Conservation (phyloP, 768 basidiomycete species). For the Pholiota molesta region DNA sequence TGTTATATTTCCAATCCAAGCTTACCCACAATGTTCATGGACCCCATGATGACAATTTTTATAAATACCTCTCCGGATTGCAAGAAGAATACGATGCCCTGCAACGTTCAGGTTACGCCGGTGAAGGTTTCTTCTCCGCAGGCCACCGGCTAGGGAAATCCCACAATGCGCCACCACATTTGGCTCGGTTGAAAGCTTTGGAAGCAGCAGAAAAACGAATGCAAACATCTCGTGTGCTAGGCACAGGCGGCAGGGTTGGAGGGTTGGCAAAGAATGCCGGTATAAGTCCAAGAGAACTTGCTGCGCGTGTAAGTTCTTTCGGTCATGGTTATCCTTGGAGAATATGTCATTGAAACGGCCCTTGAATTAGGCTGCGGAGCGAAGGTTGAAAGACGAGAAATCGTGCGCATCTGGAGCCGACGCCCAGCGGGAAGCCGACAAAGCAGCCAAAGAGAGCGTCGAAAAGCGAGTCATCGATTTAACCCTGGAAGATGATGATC, state of each 20-base stretch:
- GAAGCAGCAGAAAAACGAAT: slow-evolving; percentile 81
- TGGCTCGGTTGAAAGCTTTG: slow-evolving; percentile 68
- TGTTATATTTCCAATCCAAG: slow-evolving; percentile 37
- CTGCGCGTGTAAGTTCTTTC: slow-evolving; percentile 57
- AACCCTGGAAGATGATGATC: slow-evolving; percentile 38
- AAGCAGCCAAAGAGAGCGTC: slow-evolving; percentile 69
- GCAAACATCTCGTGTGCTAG: slow-evolving; percentile 43
- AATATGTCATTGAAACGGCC: slow-evolving; percentile 6
- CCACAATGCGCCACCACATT: slow-evolving; percentile 66
- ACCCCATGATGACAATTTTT: slow-evolving; percentile 86
- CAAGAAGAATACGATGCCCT: slow-evolving; percentile 87
- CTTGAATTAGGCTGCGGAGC: slow-evolving; percentile 79
- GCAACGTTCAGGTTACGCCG: slow-evolving; percentile 79
- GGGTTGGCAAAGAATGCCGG: slow-evolving; percentile 38
- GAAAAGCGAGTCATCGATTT: slow-evolving; percentile 64
- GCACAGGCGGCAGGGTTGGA: slow-evolving; percentile 64
- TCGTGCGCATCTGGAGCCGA: slow-evolving; percentile 67
- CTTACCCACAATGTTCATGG: slow-evolving; percentile 90
- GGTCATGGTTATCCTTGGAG: not conserved
- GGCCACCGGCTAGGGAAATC: slow-evolving; percentile 74
- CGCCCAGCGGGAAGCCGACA: slow-evolving; percentile 64
- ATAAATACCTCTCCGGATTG: slow-evolving; percentile 69
- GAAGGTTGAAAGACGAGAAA: slow-evolving; percentile 73
- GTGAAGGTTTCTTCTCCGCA: slow-evolving; percentile 87
- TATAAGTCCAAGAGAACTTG: slow-evolving; percentile 69